Evolutionary conservation across 2,329 filamentous ascomycete genomes (phyloP), one percentile per base, ranked within the genome.

Genomic region (Fusarium fracticaudum): DNA sequence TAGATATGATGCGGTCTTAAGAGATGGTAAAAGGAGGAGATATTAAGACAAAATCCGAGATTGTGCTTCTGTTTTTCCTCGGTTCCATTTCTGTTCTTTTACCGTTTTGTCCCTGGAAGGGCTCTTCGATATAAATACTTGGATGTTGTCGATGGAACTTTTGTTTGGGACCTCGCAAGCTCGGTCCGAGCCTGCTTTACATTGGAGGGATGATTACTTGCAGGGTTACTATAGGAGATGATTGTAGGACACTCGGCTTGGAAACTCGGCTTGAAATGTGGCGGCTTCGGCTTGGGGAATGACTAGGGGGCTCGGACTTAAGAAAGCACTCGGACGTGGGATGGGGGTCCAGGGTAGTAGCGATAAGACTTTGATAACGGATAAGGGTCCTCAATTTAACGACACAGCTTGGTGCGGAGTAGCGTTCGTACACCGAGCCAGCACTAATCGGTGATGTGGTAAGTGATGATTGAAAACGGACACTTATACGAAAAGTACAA

Each of bases 81-180:
- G 26, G 13, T 1, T 11, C 22, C 0, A 20, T 8, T 22, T 15
- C 2, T 10, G 5, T 11, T 15, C 8, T 10, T 20, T 7, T 4
- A 29, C 26, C 6, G 6, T 11, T 11, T 4, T 17, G 9, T 48
- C 20, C 20, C 45, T 2, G 18, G 26, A 3, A 22, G 20, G 20
- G 9, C 13, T 15, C 18, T 9, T 29, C 6, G 3, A 29, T 29
- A 29, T 48, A 48, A 15, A 48, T 48, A 48, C 20, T 48, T 22
- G 11, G 9, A 22, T 26, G 11, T 8, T 18, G 13, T 11, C 0
- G 9, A 22, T 29, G 45, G 26, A 2, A 48, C 18, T 29, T 48
- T 47, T 47, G 45, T 22, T 29, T 22, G 9, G 13, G 0, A 3
- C 18, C 15, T 47, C 9, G 8, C 26, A 3, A 29, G 24, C 44